Base-by-base conservation (phyloP, 257 asterid species). In the Leonotis leonurus region DNA sequence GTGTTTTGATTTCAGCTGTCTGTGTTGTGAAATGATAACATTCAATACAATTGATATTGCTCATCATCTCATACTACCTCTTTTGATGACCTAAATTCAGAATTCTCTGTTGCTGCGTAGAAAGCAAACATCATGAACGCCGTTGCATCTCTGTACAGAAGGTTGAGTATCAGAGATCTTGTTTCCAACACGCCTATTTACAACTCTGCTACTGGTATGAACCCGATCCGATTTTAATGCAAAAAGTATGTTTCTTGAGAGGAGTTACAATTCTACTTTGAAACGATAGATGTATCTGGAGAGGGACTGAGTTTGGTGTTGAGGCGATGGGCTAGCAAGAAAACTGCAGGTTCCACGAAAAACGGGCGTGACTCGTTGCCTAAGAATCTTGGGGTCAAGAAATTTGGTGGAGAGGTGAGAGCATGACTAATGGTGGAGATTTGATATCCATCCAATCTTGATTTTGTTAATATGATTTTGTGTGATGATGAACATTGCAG, bases 391-490 rank as follows among this genome's bases (percentile, higher is more conserved):
- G 97, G 95, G 18, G 95, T 91, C 40, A 91, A 91, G 67, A 91
- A 91, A 79, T 91, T 86, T 45, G 98, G 95, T 56, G 98, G 98
- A 61, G 95, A 91, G 98, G 96, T 85, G 71, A 77, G 79, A 49
- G 6, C 44, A 52, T 70, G 6, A 48, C 32, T n/a, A 33, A 17
- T 30, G 39, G 16, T 45, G 29, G 33, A 48, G 60, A 30, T 33
- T 33, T 7, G 16, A 6, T 16, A 43, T 43, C n/a, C n/a, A n/a
- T n/a, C n/a, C n/a, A n/a, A n/a, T n/a, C 8, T 14, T 16, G 49
- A 16, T 44, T 16, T 44, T 44, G 50, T 62, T 58, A 5, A 62
- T 54, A 22, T 29, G 45, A 48, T 69, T 13, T 48, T 30, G 4
- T 26, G n/a, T n/a, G n/a, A 20, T 66, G 73, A 48, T 5, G 14